Evolutionary conservation across 257 asterid genomes (phyloP).

Genomic region (Fraxinus quadrangulata): DNA sequence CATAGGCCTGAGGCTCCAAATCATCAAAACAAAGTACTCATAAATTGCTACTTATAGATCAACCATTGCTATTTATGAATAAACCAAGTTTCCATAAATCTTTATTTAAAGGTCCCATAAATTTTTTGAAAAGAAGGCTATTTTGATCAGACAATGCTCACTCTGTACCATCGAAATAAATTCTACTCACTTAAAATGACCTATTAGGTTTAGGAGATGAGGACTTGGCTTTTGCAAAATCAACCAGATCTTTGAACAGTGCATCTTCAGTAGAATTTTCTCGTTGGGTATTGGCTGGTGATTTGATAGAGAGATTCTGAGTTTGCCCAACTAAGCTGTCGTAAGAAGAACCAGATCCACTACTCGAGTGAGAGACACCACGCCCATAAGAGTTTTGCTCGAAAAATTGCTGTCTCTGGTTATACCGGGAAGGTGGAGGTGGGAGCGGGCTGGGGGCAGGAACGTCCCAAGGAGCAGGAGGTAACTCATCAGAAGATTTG

Average conservation of each 20-base stretch:
- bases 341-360: conserved; percentile 69
- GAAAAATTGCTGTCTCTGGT: conserved; percentile 83
- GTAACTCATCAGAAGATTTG: conserved; percentile 56
- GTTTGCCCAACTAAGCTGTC: conserved; percentile 70
- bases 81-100: conserved; percentile 13
- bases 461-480: conserved; percentile 60
- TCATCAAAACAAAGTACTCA: conserved; percentile 16
- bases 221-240: conserved; percentile 90
- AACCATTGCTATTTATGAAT: not conserved
- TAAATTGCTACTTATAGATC: conserved; percentile 12
- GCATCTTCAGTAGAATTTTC: conserved; percentile 72
- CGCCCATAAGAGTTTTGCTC: conserved; percentile 50
- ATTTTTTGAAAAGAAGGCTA: conserved; percentile 17
- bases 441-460: conserved; percentile 53
- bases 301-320: conserved; percentile 67
- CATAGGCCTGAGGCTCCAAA: conserved; percentile 27
- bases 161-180: conserved; percentile 35
- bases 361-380: conserved; percentile 47
- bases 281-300: conserved; percentile 53
- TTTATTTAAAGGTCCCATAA: conserved; percentile 20
- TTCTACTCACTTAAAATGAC: conserved; percentile 45
- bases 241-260: conserved; percentile 84
- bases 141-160: conserved; percentile 17
- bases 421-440: conserved; percentile 77
- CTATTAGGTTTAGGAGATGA: conserved; percentile 77